Evolutionary conservation across 441 rosid species (phyloP), one percentile per base, ranked within the genome.

Genomic region (Pelargonium citronellum): DNA sequence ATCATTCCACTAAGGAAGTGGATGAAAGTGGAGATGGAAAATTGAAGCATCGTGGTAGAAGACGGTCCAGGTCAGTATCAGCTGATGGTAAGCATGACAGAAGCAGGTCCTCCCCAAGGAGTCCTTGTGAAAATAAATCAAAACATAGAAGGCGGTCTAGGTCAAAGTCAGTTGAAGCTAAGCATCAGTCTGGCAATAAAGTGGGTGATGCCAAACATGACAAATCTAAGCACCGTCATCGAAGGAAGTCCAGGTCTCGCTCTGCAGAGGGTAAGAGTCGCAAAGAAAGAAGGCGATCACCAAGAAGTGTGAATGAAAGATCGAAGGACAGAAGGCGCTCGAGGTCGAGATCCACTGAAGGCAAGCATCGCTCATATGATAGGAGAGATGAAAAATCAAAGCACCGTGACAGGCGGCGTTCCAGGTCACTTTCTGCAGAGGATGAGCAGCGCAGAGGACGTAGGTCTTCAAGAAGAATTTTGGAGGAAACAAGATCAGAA

Each of bases 181-280:
- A 69, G 46, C 65, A 61, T 22, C 37, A 61, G 65, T 61, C 65
- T 61, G 16, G 65, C 34, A 61, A 61, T 61, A 61, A 24, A 61
- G 39, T 22, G 65, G 65, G 39, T 61, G 37, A 61, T 61, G 65
- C 3, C 9, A 61, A 61, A 61, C 68, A 74, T 53, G 76, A 49
- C 46, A 61, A 75, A 74, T 61, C 39, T n/a, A 61, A 61, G 65
- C 65, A 61, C 37, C 65, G 17, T 61, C 37, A 61, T 61, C 65
- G 65, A 61, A 61, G 65, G 65, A 61, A n/a, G 7, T 61, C 65
- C 65, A 61, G 65, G 65, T 61, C 65, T 20, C 37, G 65, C 22
- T 78, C 84, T 79, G 79, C 47, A 27, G 83, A 82, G 55, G 73
- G 64, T 65, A 79, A 70, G 65, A 61, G 65, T 61, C 65, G 27